Conservation (phyloP, 352 stramenopile species). For the Phytophthora sansomeana region DNA sequence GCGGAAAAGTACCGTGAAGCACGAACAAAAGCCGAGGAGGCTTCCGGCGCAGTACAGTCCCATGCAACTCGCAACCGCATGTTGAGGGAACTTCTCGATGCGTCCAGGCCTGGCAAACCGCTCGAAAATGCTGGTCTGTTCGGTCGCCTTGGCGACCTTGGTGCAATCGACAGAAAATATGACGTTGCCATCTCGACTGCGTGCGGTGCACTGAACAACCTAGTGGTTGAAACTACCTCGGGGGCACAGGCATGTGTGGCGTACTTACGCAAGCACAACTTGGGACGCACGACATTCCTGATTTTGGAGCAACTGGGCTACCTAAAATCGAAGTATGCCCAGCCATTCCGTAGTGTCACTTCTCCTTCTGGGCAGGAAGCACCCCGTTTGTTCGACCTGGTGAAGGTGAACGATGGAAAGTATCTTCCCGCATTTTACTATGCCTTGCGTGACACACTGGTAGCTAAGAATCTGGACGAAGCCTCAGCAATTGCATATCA, state of each 20-base stretch:
- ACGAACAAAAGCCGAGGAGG: slow-evolving; percentile 84
- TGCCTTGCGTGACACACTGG: slow-evolving; percentile 97
- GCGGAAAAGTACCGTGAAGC: slow-evolving; percentile 69
- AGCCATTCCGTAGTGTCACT: slow-evolving; percentile 66
- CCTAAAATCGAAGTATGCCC: slow-evolving; percentile 70
- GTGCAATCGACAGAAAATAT: slow-evolving; percentile 95
- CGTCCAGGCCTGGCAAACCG: slow-evolving; percentile 89
- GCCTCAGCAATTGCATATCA: slow-evolving; percentile 90
- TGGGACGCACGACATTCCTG: slow-evolving; percentile 97
- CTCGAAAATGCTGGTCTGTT: slow-evolving; percentile 93
- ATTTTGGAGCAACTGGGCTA: slow-evolving; percentile 98
- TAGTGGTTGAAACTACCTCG: slow-evolving; percentile 97
- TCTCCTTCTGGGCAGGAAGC: slow-evolving; percentile 53
- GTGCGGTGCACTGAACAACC: slow-evolving; percentile 95
- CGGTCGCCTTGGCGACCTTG: slow-evolving; percentile 97
- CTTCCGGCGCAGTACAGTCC: slow-evolving; percentile 66
- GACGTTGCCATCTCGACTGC: slow-evolving; percentile 99
- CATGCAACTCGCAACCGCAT: slow-evolving; percentile 80
- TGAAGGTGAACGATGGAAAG: slow-evolving; percentile 88
- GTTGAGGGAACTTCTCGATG: slow-evolving; percentile 93
- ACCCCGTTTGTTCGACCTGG: slow-evolving; percentile 90
- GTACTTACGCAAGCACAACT: slow-evolving; percentile 95
- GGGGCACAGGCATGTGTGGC: slow-evolving; percentile 96
- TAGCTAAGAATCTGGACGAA: slow-evolving; percentile 96
- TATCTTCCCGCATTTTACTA: slow-evolving; percentile 97